Evolutionary conservation across 306 rosid species (phyloP).

Genomic region (Begonia loranthoides): DNA sequence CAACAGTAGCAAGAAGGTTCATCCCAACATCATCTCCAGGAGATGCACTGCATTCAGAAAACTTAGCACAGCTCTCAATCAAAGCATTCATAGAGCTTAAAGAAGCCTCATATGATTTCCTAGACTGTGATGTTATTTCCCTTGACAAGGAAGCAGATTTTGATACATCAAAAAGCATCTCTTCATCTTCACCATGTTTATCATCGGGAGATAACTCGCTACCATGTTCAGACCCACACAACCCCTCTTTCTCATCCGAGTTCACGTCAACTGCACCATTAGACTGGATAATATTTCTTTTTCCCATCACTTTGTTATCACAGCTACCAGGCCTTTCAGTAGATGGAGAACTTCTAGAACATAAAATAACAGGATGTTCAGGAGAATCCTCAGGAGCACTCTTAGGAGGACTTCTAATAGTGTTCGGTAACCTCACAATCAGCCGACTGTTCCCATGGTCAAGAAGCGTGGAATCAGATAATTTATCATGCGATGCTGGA

Average conservation of each 20-base stretch:
- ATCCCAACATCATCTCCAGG: conserved; percentile 68
- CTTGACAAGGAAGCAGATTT: conserved; percentile 36
- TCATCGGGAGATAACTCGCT: conserved; percentile 28
- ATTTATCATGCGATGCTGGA: conserved; percentile 16
- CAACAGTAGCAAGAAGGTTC: conserved; percentile 93
- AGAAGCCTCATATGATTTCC: conserved; percentile 52
- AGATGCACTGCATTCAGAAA: conserved; percentile 41
- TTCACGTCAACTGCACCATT: conserved; percentile 30
- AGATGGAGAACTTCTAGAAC: conserved; percentile 47
- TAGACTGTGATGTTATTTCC: conserved; percentile 27
- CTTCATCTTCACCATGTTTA: conserved; percentile 30
- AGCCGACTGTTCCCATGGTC: conserved; percentile 44
- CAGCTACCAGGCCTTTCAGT: conserved; percentile 29
- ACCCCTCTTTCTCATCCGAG: conserved; percentile 38
- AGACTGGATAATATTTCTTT: conserved; percentile 12
- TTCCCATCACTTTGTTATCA: not conserved
- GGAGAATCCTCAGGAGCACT: conserved; percentile 36
- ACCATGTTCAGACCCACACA: conserved; percentile 44
- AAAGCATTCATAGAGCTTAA: conserved; percentile 65
- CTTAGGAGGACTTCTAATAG: conserved; percentile 45
- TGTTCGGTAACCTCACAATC: conserved; percentile 59
- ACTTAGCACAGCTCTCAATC: conserved; percentile 66
- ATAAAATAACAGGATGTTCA: conserved; percentile 38
- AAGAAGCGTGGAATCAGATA: conserved; percentile 26
- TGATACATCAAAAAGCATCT: conserved; percentile 24